Evolutionary conservation across 768 basidiomycete species (phyloP), one percentile per base, ranked within the genome.

Genomic region (Psilocybe cubensis): DNA sequence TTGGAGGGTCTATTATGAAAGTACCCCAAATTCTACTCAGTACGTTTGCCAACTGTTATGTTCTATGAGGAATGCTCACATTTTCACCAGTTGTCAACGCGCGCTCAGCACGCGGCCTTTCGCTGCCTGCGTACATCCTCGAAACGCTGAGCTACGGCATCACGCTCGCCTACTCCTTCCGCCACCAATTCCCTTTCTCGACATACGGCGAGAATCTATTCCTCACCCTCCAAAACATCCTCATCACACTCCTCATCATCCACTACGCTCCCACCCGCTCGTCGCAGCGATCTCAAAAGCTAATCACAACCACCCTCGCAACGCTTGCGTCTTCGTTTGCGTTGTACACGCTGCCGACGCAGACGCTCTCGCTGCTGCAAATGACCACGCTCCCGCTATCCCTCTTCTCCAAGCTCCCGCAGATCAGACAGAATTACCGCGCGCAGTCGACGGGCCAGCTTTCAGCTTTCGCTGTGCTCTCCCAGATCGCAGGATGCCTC

Each of bases 131-230:
- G 3, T 98, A 94, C 71, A 73, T 91, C 48, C 87, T 99, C 20
- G 96, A 98, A 69, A 98, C 96, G 0, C 77, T 92, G 25, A 83
- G 92, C 0, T 97, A 97, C 65, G 90, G 89, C 24, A 95, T 99
- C 66, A 94, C 88, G 0, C 83, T 95, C 24, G 86, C 86, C 10
- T 99, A 98, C 74, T 89, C 95, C 2, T 85, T 84, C 65, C 81
- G 94, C 21, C 89, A 93, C 67, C 72, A 78, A 21, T 98, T 96
- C 73, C 94, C 97, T 0, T 97, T 98, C 79, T 94, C 92, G 18
- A 98, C 97, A 0, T 99, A 98, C 58, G 97, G 97, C 67, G 97
- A 99, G 74, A 98, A 96, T 78, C 70, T 95, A 55, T 98, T 98
- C 84, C 82, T 98, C 47, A 87, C 92, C 27, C 67, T 94, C 57